A percentile compares a stretch with the other conserved stretches of the same genome.
Evolutionary conservation across 306 rosid genomes (phyloP).

Genomic region (peach (Prunus persica)): Prunus_persica_NCBIv2 NC_034015.1:17210001-17210500

Average conservation of each 20-base stretch:
- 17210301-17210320: not conserved
- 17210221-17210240: conserved; percentile 57
- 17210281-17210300: conserved; percentile 10
- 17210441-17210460: not conserved
- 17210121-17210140: conserved; percentile 56
- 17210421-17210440: conserved; percentile 23
- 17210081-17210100: conserved; percentile 32
- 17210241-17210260: conserved; percentile 49
- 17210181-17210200: conserved; percentile 58
- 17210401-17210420: conserved; percentile 31
- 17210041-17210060: not conserved
- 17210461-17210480: not conserved
- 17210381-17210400: conserved; percentile 71
- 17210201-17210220: conserved; percentile 63
- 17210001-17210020: not conserved
- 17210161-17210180: conserved; percentile 20
- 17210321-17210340: not conserved
- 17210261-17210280: not conserved
- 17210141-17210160: conserved; percentile 63
- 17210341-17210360: conserved; percentile 21
- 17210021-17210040: not conserved
- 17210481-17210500: not conserved
- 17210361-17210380: conserved; percentile 74
- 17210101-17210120: conserved; percentile 55
- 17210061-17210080: not conserved